Evolutionary conservation across 768 basidiomycete species (phyloP).

Genomic region (Tricholoma sp.): DNA sequence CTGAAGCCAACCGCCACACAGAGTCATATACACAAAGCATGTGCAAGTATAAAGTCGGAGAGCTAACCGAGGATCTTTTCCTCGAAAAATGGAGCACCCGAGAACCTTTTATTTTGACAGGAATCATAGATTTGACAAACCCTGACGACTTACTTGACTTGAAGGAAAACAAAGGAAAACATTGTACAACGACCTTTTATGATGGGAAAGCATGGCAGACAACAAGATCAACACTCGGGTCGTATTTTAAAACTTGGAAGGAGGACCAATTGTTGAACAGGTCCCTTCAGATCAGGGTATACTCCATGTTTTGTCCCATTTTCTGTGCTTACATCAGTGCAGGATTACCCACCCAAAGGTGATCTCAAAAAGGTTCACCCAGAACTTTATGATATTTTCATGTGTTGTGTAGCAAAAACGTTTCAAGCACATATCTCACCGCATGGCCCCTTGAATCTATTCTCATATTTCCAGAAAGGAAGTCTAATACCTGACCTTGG

Average conservation of each 20-base stretch:
- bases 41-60: not conserved
- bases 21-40: too few species aligned
- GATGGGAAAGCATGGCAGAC: too few species aligned
- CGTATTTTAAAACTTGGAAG: too few species aligned
- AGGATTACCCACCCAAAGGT: too few species aligned
- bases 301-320: too few species aligned
- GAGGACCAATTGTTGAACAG: too few species aligned
- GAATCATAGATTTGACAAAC: not conserved
- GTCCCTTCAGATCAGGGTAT: too few species aligned
- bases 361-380: not conserved
- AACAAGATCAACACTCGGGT: too few species aligned
- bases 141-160: too few species aligned
- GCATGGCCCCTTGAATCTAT: not conserved
- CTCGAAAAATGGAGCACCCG: not conserved
- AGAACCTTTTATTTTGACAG: not conserved
- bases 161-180: not conserved
- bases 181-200: not conserved
- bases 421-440: not conserved
- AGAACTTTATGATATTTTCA: not conserved
- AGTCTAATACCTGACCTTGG: not conserved
- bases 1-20: not conserved
- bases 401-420: not conserved
- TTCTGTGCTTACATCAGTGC: too few species aligned
- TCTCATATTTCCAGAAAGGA: not conserved
- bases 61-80: too few species aligned